A percentile compares a stretch with the other conserved stretches of the same genome.
Evolutionary conservation across 768 basidiomycete genomes (phyloP).

Genomic region (Coprinellus micaceus): DNA sequence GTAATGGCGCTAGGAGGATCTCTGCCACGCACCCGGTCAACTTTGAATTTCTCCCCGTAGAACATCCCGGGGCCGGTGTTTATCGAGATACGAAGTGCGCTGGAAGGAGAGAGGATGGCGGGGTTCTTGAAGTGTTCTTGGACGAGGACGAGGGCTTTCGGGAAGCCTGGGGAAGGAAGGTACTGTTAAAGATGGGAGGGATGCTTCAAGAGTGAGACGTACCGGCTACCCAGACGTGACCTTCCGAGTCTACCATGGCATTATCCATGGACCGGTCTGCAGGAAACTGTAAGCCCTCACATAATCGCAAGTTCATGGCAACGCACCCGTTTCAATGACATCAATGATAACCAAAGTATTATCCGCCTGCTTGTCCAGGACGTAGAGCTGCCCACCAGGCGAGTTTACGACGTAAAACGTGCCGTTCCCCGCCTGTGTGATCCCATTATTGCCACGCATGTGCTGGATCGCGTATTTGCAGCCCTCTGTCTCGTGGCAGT

Average conservation of each 20-base stretch:
- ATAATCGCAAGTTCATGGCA: too few species aligned
- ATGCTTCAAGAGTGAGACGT: neutral
- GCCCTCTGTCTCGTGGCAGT: constrained; percentile 56
- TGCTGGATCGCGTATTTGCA: constrained; percentile 57
- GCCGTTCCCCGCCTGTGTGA: constrained; percentile 52
- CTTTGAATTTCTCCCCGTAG: constrained; percentile 56
- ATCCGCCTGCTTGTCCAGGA: constrained; percentile 59
- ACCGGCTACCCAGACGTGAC: constrained; percentile 64
- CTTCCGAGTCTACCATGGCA: constrained; percentile 53
- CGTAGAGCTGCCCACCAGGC: constrained; percentile 40
- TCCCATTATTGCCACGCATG: constrained; percentile 60
- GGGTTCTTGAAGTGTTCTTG: constrained; percentile 42
- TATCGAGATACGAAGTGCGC: constrained; percentile 48
- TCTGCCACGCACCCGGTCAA: constrained; percentile 46
- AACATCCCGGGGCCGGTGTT: constrained; percentile 50
- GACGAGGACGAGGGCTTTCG: constrained; percentile 32
- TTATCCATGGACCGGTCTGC: constrained; percentile 59
- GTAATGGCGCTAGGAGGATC: constrained; percentile 1
- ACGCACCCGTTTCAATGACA: constrained; percentile 48
- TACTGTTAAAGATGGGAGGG: neutral
- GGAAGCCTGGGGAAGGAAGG: constrained; percentile 33
- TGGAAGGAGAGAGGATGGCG: constrained; percentile 38
- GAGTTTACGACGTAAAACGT: constrained; percentile 58
- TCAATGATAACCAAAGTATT: constrained; percentile 55
- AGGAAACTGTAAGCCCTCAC: neutral